Percentiles rank a stretch among this genome's conserved stretches.
These are phyloP conservation scores for Pseudocercospora musae DNA, from an alignment of 2,329 filamentous ascomycete genomes.

Conservation along the genomic window DNA sequence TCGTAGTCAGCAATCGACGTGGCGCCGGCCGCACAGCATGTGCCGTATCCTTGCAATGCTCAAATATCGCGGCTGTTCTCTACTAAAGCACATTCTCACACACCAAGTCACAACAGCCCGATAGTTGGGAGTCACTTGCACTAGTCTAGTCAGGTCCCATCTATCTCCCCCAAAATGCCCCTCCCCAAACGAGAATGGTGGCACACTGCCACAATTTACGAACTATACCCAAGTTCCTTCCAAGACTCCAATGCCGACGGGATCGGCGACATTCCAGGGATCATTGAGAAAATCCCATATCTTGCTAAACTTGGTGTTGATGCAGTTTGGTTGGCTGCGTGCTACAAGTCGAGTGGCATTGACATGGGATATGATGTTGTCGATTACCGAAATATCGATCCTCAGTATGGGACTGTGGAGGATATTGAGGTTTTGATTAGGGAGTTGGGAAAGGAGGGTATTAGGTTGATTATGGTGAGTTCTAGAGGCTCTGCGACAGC, in stretches of 20 bases:
- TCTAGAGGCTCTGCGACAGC: no score
- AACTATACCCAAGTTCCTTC: conserved; percentile 47
- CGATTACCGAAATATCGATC: conserved; percentile 47
- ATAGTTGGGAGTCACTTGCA: no score
- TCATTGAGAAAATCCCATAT: conserved; percentile 63
- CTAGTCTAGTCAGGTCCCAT: no score
- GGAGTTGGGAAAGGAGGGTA: conserved; percentile 41
- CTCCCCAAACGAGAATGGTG: conserved; percentile 34
- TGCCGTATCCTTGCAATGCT: not conserved
- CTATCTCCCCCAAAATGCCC: not conserved
- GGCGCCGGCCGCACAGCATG: not conserved
- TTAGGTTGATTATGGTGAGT: conserved; percentile 45
- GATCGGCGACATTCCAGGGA: conserved; percentile 59
- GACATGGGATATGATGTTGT: conserved; percentile 55
- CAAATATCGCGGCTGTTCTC: not conserved
- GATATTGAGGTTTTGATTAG: conserved; percentile 46
- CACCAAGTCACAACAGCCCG: no score
- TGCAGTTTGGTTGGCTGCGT: conserved; percentile 64
- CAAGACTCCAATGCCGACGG: conserved; percentile 56
- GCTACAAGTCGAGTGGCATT: conserved; percentile 47
- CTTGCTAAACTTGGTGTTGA: conserved; percentile 60
- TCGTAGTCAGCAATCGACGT: not conserved
- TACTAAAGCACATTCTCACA: no score
- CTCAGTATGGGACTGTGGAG: conserved; percentile 44
- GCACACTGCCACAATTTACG: conserved; percentile 44